Conservation (phyloP, 106 monocot genomes). For the Dioscorea alata region DNA sequence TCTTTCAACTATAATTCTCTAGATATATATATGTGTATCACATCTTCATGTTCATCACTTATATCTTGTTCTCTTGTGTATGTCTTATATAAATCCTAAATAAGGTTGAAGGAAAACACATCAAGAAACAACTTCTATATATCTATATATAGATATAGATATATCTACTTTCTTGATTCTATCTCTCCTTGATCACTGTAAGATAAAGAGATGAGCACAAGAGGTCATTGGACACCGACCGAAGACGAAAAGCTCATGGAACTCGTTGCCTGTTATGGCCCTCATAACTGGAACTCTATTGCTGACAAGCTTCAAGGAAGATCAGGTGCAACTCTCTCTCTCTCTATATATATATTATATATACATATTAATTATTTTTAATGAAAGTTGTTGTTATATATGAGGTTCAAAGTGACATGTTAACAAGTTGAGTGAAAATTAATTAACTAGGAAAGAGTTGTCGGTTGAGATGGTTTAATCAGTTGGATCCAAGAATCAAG, state of each 20-base stretch:
- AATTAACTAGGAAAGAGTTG: constrained; percentile 80
- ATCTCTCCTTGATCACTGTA: background rate
- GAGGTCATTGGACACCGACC: constrained; percentile 63
- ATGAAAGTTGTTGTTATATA: background rate
- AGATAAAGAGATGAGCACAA: constrained; percentile 29
- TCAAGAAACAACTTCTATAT: too few species aligned
- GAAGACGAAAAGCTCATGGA: constrained; percentile 68
- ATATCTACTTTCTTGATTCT: too few species aligned
- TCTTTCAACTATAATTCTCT: background rate
- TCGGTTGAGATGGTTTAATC: constrained; percentile 90
- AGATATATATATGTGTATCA: background rate
- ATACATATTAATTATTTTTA: background rate
- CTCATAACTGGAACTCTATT: constrained; percentile 68
- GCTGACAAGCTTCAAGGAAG: constrained; percentile 65
- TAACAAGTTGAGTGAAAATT: background rate
- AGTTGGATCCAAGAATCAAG: constrained; percentile 79
- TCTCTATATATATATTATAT: background rate
- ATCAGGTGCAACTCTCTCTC: constrained; percentile 37
- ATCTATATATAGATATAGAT: too few species aligned
- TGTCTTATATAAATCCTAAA: too few species aligned
- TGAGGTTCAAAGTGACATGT: background rate
- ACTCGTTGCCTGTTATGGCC: constrained; percentile 40
- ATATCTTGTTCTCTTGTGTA: too few species aligned
- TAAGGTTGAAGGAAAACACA: too few species aligned
- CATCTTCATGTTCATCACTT: too few species aligned